Evolutionary conservation across 2,329 filamentous ascomycete genomes (phyloP), one percentile per base, ranked within the genome.

Genomic region (Alternaria tenuissima): DNA sequence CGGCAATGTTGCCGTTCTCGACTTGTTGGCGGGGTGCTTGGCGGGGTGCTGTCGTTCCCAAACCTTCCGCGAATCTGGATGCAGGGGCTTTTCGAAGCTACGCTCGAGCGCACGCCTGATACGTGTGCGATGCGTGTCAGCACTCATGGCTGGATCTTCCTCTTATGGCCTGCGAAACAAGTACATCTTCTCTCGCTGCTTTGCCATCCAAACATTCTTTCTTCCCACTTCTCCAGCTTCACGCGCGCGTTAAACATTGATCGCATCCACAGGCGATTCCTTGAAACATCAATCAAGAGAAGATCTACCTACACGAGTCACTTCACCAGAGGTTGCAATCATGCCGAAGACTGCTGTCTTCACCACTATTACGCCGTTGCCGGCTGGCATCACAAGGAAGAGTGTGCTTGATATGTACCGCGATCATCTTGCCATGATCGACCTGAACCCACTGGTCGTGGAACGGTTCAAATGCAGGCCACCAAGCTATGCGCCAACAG

Each of bases 381-480:
- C 93, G 8, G 69, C 86, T 2, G 82, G 83, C 67, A 86, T 95
- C 66, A 83, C 87, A 48, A 87, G 92, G 55, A 84, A 90, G 66
- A 85, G 87, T n/a, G 91, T 92, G 42, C 76, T 96, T 64, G 84
- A 87, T 55, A 91, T 92, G 67, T 87, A 96, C 32, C 91, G 93
- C 77, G 85, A 90, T 77, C 92, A 96, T 79, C 77, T 85, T 51
- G 89, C 89, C 69, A 96, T 97, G 89, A 96, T 96, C 72, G 90
- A 94, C 74, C 83, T 96, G 58, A 96, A 96, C 77, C 93, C 93
- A 1, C 84, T 96, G 48, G 90, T 96, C 56, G 87, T 90, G 63
- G 88, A 91, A 62, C 86, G 91, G 58, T 85, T 89, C 67, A 84
- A 83, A 32, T 92, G 92, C 78, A 84, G 86, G 47, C 84, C 91